phyloP scores from a whole-genome alignment of 2,329 filamentous ascomycete species.

The Chaetomium sp. region DNA sequence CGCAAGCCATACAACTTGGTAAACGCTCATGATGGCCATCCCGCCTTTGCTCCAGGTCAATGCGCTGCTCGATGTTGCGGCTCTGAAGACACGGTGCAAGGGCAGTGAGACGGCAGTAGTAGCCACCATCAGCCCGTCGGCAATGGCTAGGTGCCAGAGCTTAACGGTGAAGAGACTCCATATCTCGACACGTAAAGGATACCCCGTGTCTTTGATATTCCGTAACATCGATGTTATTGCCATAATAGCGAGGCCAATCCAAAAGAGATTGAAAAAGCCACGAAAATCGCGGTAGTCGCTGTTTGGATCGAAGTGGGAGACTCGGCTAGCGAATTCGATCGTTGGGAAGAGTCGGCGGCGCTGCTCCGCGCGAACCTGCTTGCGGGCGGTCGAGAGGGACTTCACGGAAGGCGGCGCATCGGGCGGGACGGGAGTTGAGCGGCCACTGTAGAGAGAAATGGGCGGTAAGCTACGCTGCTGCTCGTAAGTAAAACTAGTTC shows the following conservation, averaged over 20 bases:
- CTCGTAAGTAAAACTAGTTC: neutral
- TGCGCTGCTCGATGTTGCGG: constrained; percentile 39
- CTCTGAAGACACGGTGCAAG: constrained; percentile 62
- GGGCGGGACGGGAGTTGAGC: constrained; percentile 73
- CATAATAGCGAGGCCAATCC: constrained; percentile 96
- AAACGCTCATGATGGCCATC: constrained; percentile 75
- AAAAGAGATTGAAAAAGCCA: constrained; percentile 97
- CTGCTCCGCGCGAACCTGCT: constrained; percentile 73
- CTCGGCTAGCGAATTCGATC: constrained; percentile 80
- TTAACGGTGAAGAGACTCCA: constrained; percentile 86
- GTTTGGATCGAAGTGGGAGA: constrained; percentile 90
- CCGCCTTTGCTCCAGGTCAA: constrained; percentile 72
- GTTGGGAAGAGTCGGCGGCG: constrained; percentile 84
- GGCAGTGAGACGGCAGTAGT: constrained; percentile 67
- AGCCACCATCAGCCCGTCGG: constrained; percentile 78
- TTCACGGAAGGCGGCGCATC: constrained; percentile 92
- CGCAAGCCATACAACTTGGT: constrained; percentile 70
- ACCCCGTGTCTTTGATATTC: constrained; percentile 90
- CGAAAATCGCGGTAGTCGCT: constrained; percentile 92
- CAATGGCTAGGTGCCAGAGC: constrained; percentile 76
- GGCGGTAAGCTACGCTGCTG: neutral
- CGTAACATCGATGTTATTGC: constrained; percentile 88
- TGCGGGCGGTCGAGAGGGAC: constrained; percentile 76
- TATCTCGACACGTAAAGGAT: constrained; percentile 75
- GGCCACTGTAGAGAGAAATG: constrained; percentile 49